These are phyloP conservation scores for Mollisia scopiformis DNA, from an alignment of 2,329 filamentous ascomycete species.

Conservation along the genomic window DNA sequence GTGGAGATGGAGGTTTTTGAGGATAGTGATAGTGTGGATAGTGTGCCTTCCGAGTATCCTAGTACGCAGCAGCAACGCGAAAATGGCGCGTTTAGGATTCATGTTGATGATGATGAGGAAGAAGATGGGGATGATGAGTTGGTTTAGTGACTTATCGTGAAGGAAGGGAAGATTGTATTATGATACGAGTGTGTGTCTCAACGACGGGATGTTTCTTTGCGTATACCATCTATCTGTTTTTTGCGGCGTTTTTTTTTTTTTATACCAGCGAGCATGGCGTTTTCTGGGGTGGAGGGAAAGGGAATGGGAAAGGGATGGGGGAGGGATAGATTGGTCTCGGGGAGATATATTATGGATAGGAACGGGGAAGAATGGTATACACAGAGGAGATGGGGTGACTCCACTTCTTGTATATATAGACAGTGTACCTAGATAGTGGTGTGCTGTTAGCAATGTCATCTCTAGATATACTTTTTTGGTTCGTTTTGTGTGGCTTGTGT, in stretches of 20 bases:
- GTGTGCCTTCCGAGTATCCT: conserved; percentile 59
- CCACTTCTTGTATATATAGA: conserved; percentile 17
- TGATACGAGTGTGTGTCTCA: background rate
- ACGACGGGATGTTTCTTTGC: background rate
- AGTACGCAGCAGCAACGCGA: conserved; percentile 46
- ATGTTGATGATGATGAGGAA: conserved; percentile 32
- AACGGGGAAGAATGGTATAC: too few species aligned
- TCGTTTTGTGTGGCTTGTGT: too few species aligned
- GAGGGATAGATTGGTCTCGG: background rate
- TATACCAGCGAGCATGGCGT: background rate
- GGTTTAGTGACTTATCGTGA: background rate
- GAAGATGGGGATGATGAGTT: conserved; percentile 4
- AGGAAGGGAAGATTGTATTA: background rate
- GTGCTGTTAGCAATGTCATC: too few species aligned
- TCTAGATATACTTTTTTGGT: too few species aligned
- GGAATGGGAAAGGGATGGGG: background rate
- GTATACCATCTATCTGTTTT: background rate
- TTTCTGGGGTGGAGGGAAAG: background rate
- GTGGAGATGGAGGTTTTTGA: background rate
- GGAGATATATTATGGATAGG: too few species aligned
- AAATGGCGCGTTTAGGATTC: conserved; percentile 28
- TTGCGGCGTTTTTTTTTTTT: background rate
- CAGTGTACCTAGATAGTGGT: too few species aligned
- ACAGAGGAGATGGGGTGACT: background rate
- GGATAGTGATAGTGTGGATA: conserved; percentile 52